Evolutionary conservation across 1,284 basidiomycete species (phyloP), one percentile per base, ranked within the genome.

Genomic region (Tilletiaria anomala): DNA sequence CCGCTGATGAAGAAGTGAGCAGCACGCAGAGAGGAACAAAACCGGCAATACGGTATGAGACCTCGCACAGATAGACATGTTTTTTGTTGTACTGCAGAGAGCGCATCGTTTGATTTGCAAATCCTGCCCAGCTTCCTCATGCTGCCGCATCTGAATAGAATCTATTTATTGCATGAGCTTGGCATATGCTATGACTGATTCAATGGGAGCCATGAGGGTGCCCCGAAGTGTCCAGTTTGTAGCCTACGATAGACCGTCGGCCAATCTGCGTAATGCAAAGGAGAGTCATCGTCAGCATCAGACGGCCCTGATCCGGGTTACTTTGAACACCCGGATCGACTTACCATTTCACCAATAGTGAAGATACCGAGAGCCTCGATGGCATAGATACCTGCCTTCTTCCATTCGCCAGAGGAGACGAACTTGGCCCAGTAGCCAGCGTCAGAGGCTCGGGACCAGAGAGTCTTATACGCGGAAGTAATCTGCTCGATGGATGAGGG

Each of bases 301-400:
- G 21, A 15, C 14, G 6, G 12, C n/a, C 18, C 14, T 29, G 15
- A 26, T 18, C 6, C 11, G 5, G 29, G 5, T 29, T 22, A 6
- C 20, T 23, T 21, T 8, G 6, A 14, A 6, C 19, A 35, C 5
- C 14, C 3, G 12, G n/a, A n/a, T n/a, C n/a, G 6, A 51, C 56
- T 46, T 42, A 58, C 56, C 48, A 66, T 66, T 44, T 66, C 61
- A 24, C 63, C 63, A 38, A 66, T 65, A 24, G 55, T 83, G 73
- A 82, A 88, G 58, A 88, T 81, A 24, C 80, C 79, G 63, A 86
- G 84, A 32, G 82, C 83, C 70, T 94, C 89, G 22, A 85, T 70
- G 40, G 79, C 88, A 67, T 89, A 91, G 42, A 96, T 70, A 31
- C 77, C 82, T 39, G 65, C 46, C 54, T 76, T 77, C 32, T 77